Conservation (phyloP, 2,329 filamentous ascomycete species). For the Pseudogymnoascus sp. region DNA sequence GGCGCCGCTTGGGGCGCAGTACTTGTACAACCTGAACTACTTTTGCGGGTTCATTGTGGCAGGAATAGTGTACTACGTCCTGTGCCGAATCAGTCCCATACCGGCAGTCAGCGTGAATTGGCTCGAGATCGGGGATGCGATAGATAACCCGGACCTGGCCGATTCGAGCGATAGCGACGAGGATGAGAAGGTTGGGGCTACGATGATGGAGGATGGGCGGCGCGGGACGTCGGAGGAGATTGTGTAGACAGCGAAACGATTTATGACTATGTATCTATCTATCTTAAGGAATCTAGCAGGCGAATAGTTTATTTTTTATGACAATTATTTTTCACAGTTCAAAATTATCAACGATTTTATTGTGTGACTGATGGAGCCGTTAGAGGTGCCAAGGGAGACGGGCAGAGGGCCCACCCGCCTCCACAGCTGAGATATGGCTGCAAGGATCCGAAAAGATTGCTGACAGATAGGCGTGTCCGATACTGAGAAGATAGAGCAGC, state of each 20-base stretch:
- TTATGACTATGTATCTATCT: neutral
- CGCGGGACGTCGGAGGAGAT: neutral
- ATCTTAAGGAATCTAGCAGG: neutral
- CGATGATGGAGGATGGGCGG: neutral
- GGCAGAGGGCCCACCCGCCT: neutral
- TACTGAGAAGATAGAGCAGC: neutral
- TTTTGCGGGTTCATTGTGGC: constrained; percentile 76
- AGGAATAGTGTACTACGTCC: constrained; percentile 55
- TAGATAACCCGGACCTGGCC: constrained; percentile 37
- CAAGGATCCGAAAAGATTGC: neutral
- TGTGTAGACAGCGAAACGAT: neutral
- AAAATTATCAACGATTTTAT: neutral
- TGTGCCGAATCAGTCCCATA: constrained; percentile 64
- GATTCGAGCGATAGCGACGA: constrained; percentile 22
- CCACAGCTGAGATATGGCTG: neutral
- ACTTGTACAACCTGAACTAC: constrained; percentile 88
- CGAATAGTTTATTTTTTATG: neutral
- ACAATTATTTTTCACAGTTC: neutral
- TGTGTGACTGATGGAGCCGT: neutral
- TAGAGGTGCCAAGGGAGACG: neutral
- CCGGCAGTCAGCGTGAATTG: constrained; percentile 67
- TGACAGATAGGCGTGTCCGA: neutral
- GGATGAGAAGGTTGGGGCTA: constrained; percentile 9
- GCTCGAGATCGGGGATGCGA: constrained; percentile 66
- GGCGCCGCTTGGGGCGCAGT: constrained; percentile 71